Percentiles rank a stretch among this genome's conserved stretches.
These are phyloP conservation scores for Fonsecaea multimorphosa DNA, from an alignment of 2,329 filamentous ascomycete species.

Conservation along the genomic window DNA sequence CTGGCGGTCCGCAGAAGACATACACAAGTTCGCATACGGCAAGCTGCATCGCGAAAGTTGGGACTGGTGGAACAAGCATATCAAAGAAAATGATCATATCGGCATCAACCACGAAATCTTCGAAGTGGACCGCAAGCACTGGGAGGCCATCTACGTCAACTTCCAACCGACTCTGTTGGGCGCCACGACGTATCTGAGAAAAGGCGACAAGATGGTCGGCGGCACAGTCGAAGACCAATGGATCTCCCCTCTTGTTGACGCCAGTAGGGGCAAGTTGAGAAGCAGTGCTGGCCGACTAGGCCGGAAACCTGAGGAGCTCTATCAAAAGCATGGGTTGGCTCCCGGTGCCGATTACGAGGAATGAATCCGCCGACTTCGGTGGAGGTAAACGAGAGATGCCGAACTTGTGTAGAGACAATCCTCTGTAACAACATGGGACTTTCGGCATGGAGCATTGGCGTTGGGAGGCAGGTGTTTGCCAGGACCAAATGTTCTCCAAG, in stretches of 20 bases:
- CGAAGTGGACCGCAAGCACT: constrained; percentile 47
- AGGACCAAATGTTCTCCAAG: not conserved
- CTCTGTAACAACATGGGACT: not conserved
- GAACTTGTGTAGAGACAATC: not conserved
- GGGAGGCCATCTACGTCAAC: constrained; percentile 55
- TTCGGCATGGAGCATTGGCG: not conserved
- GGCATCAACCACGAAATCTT: constrained; percentile 56
- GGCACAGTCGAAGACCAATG: constrained; percentile 36
- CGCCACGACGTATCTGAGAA: constrained; percentile 35
- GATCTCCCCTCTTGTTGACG: constrained; percentile 38
- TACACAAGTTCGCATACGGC: constrained; percentile 55
- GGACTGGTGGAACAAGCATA: constrained; percentile 52
- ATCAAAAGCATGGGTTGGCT: constrained; percentile 28
- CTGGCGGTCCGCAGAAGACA: constrained; percentile 49
- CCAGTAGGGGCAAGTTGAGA: constrained; percentile 35
- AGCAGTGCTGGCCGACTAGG: constrained; percentile 37
- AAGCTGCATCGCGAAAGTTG: constrained; percentile 49
- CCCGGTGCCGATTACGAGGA: constrained; percentile 18
- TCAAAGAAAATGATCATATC: constrained; percentile 47
- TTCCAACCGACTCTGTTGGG: constrained; percentile 46
- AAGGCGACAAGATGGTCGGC: constrained; percentile 38
- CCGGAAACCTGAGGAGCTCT: constrained; percentile 25
- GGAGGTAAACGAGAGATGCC: not conserved
- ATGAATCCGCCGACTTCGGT: not conserved
- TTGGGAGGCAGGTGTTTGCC: not conserved